Evolutionary conservation across 2,329 filamentous ascomycete genomes (phyloP), one percentile per base, ranked within the genome.

Genomic region (Trichoderma polysporum): DNA sequence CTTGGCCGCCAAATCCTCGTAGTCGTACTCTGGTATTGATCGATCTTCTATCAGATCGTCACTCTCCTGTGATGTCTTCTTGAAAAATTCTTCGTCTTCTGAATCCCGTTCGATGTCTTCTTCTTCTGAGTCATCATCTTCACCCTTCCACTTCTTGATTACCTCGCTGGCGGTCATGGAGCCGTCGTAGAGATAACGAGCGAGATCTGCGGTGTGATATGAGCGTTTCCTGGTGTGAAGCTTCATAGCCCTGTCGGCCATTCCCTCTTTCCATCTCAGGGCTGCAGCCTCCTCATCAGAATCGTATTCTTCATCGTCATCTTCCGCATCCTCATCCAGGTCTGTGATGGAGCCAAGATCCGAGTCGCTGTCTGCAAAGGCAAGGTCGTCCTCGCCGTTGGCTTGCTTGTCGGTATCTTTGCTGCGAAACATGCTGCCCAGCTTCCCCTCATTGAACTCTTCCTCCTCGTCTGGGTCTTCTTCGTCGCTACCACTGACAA

Each of bases 311-410:
- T 87, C n/a, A n/a, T n/a, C 79, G 12, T 80, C 81, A 4, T 79
- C 82, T 0, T 79, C 80, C 3, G 80, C 80, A 1, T 79, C 82
- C 0, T 79, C 80, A 3, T 81, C 80, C 0, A 78, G 78, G 1
- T 82, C 81, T 2, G 92, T 97, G 70, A 97, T 79, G 3, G 94
- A 97, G 7, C 95, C 95, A 4, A 99, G 84, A 76, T 99, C 96
- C 0, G 95, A 99, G 77, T 99, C 96, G 74, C 93, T 97, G 74
- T 99, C 95, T 15, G 95, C 95, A 81, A 97, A 99, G 1, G 89
- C 92, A 66, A 98, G 74, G 64, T 97, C 92, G 33, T 88, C 91
- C 27, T 88, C 86, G 12, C 82, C 82, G 37, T 47, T 47, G 25
- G 76, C 84, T 41, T 85, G 81, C 61, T 82, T 81, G 37, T 86